Evolutionary conservation across 2,329 filamentous ascomycete species (phyloP).

Genomic region (Neofusicoccum parvum): DNA sequence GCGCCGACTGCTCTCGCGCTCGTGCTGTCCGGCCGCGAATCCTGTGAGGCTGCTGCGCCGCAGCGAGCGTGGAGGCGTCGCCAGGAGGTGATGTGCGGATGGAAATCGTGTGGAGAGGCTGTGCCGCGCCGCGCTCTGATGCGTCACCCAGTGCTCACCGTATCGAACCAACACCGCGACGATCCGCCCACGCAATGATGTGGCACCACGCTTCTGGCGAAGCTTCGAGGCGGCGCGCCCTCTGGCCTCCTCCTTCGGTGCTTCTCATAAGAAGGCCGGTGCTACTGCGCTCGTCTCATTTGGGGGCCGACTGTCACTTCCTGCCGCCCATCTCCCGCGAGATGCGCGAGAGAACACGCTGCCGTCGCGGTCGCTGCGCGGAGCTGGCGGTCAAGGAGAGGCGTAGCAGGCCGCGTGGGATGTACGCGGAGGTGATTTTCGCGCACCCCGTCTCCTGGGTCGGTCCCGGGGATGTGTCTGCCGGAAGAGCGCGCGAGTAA

Average conservation of each 20-base stretch:
- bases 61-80: background rate
- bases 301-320: background rate
- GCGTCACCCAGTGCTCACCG: constrained; percentile 8
- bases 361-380: background rate
- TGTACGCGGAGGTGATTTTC: constrained; percentile 6
- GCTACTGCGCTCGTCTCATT: background rate
- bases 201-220: too few relatives aligned
- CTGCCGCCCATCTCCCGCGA: background rate
- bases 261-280: background rate
- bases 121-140: background rate
- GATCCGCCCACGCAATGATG: too few relatives aligned
- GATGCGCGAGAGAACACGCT: background rate
- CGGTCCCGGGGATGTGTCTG: background rate
- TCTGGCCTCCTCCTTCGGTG: background rate
- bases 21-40: background rate
- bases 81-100: background rate
- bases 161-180: constrained; percentile 6
- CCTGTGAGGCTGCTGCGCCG: background rate
- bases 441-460: background rate
- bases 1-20: background rate
- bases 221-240: too few relatives aligned
- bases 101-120: constrained; percentile 7
- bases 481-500: background rate
- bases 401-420: constrained; percentile 1
- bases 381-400: background rate